phyloP scores from a whole-genome alignment of 257 asterid species.

The Craterostigma plantagineum region DNA sequence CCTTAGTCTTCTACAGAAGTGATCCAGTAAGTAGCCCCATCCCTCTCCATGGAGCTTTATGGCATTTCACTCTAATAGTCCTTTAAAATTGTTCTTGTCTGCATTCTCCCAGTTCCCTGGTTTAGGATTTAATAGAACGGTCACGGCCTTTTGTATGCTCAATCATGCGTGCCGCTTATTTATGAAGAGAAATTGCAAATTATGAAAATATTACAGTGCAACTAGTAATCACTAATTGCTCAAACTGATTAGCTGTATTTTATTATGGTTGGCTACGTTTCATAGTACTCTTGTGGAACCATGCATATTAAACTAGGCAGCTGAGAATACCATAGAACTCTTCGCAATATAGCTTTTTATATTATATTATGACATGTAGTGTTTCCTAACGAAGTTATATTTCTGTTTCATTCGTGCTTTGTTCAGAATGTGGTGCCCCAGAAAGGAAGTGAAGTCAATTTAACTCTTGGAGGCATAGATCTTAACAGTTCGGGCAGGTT shows the following conservation, averaged over 20 bases:
- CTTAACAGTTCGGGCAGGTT: conserved; percentile 99
- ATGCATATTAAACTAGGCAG: too few relatives aligned
- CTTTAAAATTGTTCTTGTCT: conserved; percentile 1
- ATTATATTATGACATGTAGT: background rate
- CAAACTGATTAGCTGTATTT: too few relatives aligned
- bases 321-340: background rate
- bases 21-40: conserved; percentile 72
- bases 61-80: background rate
- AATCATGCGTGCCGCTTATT: too few relatives aligned
- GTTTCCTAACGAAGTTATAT: background rate
- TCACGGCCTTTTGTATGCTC: too few relatives aligned
- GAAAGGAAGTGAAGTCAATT: conserved; percentile 73
- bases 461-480: conserved; percentile 99
- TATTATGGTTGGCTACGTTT: too few relatives aligned
- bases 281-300: too few relatives aligned
- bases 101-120: background rate
- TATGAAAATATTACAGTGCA: too few relatives aligned
- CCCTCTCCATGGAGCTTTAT: background rate
- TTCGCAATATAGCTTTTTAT: background rate
- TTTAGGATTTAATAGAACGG: background rate
- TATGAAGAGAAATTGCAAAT: too few relatives aligned
- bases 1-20: conserved; percentile 94
- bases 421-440: conserved; percentile 61
- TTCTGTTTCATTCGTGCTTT: background rate
- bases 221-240: too few relatives aligned